Evolutionary conservation across 306 rosid genomes (phyloP), one percentile per base, ranked within the genome.

Genomic region (Ziziphus jujuba): DNA sequence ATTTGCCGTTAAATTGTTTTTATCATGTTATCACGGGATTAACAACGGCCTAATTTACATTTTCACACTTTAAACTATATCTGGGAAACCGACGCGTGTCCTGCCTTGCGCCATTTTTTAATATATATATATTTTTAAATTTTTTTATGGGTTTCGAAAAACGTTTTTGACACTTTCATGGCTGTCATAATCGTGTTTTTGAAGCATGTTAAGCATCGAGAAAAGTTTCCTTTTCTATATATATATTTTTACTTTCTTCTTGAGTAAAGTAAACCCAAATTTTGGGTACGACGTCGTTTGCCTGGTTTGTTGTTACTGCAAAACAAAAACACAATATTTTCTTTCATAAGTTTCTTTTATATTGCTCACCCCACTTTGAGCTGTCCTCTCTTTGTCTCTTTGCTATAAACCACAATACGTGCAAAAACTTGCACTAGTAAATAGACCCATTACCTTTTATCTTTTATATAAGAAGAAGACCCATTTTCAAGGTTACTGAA

Each of bases 381-480:
- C 80, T 80, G 73, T 75, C 57, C n/a, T 55, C 59, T 45, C 40
- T 2, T 2, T 76, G 84, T 81, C 83, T 47, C 54, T 78, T 77
- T 76, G 49, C 47, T 56, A 35, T 5, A 20, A 54, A 70, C 77
- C 31, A 36, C 21, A 36, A 19, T 35, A 38, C 59, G 66, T 19
- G 20, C 65, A 60, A 59, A 33, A 52, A 23, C 44, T 47, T 47
- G 35, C 17, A 2, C 67, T 69, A 13, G 55, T 49, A 35, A 64
- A 63, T 19, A 24, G 43, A 56, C 61, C 74, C 58, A 56, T 62
- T 49, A 56, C 58, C 43, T 14, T 59, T 70, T 33, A 51, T 63
- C 63, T 45, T 22, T 36, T 36, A 19, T 60, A 17, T 60, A 15
- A n/a, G 15, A 60, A 17, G 35, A 15, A n/a, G 15, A 60, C 28